Base-by-base conservation (phyloP, 2,329 filamentous ascomycete species). In the Aspergillus jensenii region DNA sequence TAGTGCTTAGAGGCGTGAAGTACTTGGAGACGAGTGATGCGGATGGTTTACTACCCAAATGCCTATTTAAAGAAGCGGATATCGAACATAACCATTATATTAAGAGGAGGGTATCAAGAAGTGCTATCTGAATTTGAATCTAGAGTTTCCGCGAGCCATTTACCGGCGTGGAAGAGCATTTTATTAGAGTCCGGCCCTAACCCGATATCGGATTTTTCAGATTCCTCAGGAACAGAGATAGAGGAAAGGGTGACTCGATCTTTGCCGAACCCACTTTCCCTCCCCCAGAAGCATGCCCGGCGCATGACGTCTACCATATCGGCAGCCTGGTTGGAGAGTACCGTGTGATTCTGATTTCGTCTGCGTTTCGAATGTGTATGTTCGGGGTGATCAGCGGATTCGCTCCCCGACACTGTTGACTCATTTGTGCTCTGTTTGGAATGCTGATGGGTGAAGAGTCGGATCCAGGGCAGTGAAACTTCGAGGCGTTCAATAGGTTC, bases 261-360 rank as follows among this genome's bases (percentile, higher is more conserved):
- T 60, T 78, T 72, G 1, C 67, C 74, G 55, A 74, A 68, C 0
- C 74, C 72, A 46, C 71, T 75, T 59, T 77, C 75, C 6, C 71
- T 67, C 0, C 75, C 76, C 68, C 72, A 77, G 58, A 79, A 79
- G 62, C 77, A 79, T 3, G 76, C 76, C 31, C 71, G 64, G 5
- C 69, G 74, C 75, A 79, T 73, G 9, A 74, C 60, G 40, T 74
- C 71, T 1, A 74, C 73, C 71, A 79, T 74, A 52, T 79, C 76
- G 23, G 66, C 63, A 6, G 71, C 72, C 60, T 79, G 77, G 0
- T 61, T 63, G 1, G 65, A 68, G 45, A 78, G 65, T 11, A 79
- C 67, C 0, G 69, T 72, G 33, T 59, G n/a, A 35, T 35, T 39
- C 23, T 12, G 37, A 1, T 15, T 37, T 7, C 40, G 27, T n/a